Base-by-base conservation (phyloP, 345 rosid genomes). In the Trapa bicornis region DNA sequence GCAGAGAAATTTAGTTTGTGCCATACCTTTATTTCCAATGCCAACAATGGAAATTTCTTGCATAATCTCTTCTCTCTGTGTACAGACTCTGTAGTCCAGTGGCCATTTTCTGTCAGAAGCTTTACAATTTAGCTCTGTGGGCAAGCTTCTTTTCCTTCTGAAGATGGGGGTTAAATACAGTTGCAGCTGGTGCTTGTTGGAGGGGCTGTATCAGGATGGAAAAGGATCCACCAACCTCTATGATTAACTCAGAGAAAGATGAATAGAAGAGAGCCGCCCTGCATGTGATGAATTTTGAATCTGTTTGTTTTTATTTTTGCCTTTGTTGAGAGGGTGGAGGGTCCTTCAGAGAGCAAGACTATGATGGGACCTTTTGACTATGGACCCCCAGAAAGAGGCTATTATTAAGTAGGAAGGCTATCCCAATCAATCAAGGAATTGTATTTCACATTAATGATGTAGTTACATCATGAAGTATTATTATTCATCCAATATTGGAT, bases 141-240 rank as follows among this genome's bases (percentile, higher is more conserved):
- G 1, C 16, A 6, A 0, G 32, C 5, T 54, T 54, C 22, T 17
- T 6, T 6, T 2, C 60, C 9, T n/a, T n/a, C 35, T 8, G 7
- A 3, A 54, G 60, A 48, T 29, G 64, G 38, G 11, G 47, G 29
- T 2, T 52, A 29, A 50, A 32, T 16, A 36, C n/a, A 52, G 3
- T 54, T 17, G 32, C 32, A 15, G 35, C 32, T 54, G 60, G 60
- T 6, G 42, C 42, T 39, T 6, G 4, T 39, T 39, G 60, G 16
- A 10, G 10, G 6, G 1, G 22, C 60, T 35, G 33, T 58, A 10
- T 58, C 10, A 1, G 11, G 37, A 11, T n/a, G 37, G 62, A 32
- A 57, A 37, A 57, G 41, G 42, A 11, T 61, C 66, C 72, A 69
- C 66, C 66, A 15, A 61, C 66, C 60, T 61, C 65, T 58, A 69